Evolutionary conservation across 768 basidiomycete species (phyloP), one percentile per base, ranked within the genome.

Genomic region (Lactarius deliciosus): DNA sequence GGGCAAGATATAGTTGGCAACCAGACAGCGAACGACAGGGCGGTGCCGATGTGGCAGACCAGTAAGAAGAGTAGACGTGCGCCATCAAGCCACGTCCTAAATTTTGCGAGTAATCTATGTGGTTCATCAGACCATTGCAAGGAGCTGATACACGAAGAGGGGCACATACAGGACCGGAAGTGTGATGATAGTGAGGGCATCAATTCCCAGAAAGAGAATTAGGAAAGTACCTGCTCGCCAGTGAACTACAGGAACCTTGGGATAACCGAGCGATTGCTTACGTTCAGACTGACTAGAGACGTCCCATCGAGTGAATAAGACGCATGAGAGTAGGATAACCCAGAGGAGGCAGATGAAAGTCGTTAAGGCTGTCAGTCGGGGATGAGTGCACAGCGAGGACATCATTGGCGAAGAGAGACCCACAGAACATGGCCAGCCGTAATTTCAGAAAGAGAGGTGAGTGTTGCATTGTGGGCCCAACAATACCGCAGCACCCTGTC

Each of bases 51-150:
- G 61, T 87, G 85, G 30, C 73, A 72, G 15, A 80, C 47, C 10
- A 84, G 64, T 22, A 87, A 73, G 56, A 84, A 77, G 32, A 80
- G 57, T 32, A 86, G 71, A 36, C 85, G 80, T 13, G 83, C 81
- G 1, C 77, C 78, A 70, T 88, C 86, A 5, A 86, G 72, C 84
- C 84, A 86, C 16, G 76, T 70, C 45, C 84, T 78, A 57, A 86
- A 87, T 47, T 75, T 65, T 2, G 82, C 72, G 41, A 85, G 70
- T 30, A 85, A 74, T 66, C 85, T 85, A 53, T 5, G 15, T 22
- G 40, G 8, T 70, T 9, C 54, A 71, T 65, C 30, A 75, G 69
- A 22, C 61, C 60, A 56, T 11, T 25, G 71, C 62, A 41, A 45
- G 36, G 54, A 61, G 25, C 50, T 15, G 64, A 64, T 66, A 63